phyloP scores from a whole-genome alignment of 768 basidiomycete species.

The Leucosporidium creatinivorum region DNA sequence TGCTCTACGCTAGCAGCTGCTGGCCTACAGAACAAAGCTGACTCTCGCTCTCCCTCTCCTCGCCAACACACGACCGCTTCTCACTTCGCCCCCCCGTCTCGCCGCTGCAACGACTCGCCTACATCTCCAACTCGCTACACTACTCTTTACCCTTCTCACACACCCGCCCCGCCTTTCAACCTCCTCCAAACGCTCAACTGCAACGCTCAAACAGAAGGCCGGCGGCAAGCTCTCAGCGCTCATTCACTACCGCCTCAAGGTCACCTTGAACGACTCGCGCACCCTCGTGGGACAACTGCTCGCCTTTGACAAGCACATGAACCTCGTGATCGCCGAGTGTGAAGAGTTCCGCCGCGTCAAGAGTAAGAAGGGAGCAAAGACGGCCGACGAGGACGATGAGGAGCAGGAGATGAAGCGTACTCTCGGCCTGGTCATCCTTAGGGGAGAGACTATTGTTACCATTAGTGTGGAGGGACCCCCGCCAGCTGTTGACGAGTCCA shows the following conservation, averaged over 20 bases:
- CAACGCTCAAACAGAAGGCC: too few relatives aligned
- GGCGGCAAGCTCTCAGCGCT: conserved; percentile 96
- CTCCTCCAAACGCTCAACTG: too few relatives aligned
- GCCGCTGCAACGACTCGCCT: background rate
- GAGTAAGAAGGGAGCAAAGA: conserved; percentile 62
- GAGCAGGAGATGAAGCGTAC: conserved; percentile 90
- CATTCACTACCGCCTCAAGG: conserved; percentile 94
- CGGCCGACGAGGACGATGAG: conserved; percentile 46
- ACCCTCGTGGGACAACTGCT: conserved; percentile 79
- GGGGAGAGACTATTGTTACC: conserved; percentile 94
- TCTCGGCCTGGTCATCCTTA: conserved; percentile 89
- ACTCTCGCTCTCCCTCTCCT: too few relatives aligned
- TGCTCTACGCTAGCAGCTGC: too few relatives aligned
- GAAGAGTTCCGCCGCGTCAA: conserved; percentile 96
- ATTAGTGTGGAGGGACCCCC: conserved; percentile 55
- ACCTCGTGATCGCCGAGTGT: conserved; percentile 93
- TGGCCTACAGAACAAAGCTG: too few relatives aligned
- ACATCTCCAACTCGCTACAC: too few relatives aligned
- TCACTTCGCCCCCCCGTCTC: background rate
- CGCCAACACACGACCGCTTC: background rate
- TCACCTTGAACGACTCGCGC: conserved; percentile 95
- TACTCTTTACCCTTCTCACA: too few relatives aligned
- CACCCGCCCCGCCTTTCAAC: too few relatives aligned
- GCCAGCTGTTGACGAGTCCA: conserved; percentile 18
- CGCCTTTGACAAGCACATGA: conserved; percentile 99